Evolutionary conservation across 2,329 filamentous ascomycete genomes (phyloP).

Genomic region (Aureobasidium sp.): DNA sequence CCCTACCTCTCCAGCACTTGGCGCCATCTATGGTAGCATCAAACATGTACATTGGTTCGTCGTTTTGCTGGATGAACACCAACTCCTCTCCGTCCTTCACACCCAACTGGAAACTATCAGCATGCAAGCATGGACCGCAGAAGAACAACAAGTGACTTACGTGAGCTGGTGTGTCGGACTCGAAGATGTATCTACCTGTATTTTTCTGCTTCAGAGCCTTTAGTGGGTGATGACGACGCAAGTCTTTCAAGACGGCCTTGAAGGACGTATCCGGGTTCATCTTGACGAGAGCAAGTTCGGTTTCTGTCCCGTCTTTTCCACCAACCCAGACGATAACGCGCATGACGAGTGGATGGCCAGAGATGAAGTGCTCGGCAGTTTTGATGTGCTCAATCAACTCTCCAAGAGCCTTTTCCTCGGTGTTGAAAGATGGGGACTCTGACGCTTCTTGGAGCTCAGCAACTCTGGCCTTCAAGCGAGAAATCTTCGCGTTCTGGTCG

Average conservation of each 20-base stretch:
- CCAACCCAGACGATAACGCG: not conserved
- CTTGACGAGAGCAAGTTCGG: not conserved
- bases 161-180: not conserved
- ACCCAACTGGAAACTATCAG: not conserved
- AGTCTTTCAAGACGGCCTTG: not conserved
- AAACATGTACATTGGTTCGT: not conserved
- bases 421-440: not conserved
- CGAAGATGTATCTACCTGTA: not conserved
- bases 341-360: not conserved
- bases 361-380: not conserved
- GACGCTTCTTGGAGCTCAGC: not conserved
- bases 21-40: not conserved
- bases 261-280: not conserved
- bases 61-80: not conserved
- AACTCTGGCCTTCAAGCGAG: not conserved
- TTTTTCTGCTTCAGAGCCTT: not conserved
- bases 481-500: not conserved
- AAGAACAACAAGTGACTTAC: not conserved
- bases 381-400: not conserved
- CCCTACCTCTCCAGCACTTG: not conserved
- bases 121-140: not conserved
- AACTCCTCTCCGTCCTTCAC: not conserved
- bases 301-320: not conserved
- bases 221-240: not conserved
- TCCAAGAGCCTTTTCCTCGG: not conserved